These are phyloP conservation scores for Oryza glumipatula DNA, from an alignment of 176 grass and related monocot genomes.

Conservation along the genomic window DNA sequence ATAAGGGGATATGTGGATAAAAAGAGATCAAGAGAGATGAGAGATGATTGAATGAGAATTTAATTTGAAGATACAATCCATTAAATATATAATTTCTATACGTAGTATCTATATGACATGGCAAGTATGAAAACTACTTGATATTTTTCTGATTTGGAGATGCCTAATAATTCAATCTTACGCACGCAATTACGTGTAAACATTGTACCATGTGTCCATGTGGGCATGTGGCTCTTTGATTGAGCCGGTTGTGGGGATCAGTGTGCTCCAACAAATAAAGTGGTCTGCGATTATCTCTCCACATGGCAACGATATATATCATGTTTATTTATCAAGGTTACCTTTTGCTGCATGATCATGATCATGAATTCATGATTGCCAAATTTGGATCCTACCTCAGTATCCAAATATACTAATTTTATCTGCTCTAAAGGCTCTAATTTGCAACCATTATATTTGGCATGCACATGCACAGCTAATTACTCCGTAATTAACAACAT, in stretches of 20 bases:
- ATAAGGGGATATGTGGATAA: too few relatives aligned
- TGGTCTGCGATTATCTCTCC: not conserved
- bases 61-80: too few relatives aligned
- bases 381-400: constrained; percentile 18
- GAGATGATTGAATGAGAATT: too few relatives aligned
- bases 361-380: constrained; percentile 17
- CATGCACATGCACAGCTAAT: constrained; percentile 6
- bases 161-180: too few relatives aligned
- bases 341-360: not conserved
- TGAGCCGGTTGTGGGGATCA: not conserved
- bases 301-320: not conserved
- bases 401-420: not conserved
- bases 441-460: not conserved
- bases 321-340: not conserved
- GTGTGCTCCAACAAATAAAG: not conserved
- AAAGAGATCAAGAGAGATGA: too few relatives aligned
- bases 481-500: not conserved
- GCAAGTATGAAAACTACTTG: too few relatives aligned
- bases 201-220: too few relatives aligned
- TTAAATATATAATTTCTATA: too few relatives aligned
- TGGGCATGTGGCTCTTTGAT: too few relatives aligned
- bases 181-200: too few relatives aligned
- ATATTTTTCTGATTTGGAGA: too few relatives aligned
- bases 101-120: too few relatives aligned
- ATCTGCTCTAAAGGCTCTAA: not conserved